Evolutionary conservation across 108 stramenopile species (phyloP), one percentile per base, ranked within the genome.

Genomic region (Pseudonitzschia multistriata): DNA sequence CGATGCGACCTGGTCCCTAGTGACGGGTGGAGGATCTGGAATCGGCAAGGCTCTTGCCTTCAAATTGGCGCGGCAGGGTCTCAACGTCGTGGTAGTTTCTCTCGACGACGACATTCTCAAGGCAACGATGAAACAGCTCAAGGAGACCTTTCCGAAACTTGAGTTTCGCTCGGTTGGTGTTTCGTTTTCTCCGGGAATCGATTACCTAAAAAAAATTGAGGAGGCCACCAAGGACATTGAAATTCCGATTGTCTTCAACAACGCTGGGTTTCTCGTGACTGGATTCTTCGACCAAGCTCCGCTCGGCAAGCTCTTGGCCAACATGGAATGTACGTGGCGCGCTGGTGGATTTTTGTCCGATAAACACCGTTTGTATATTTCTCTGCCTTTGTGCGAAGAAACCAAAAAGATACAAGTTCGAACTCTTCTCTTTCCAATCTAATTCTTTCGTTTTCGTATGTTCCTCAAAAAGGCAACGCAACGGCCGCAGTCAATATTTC

Each of bases 181-280:
- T 4, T 81, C 73, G 28, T 97, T 99, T 50, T 73, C 90, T 34
- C 96, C 96, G 7, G 93, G 92, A 29, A 83, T 85, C 35, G 86
- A 96, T 55, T 98, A 98, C 81, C 77, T 98, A 74, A 67, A 82
- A 27, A 57, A 79, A 40, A 98, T 98, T 65, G 68, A 74, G 14
- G 80, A 84, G 27, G 94, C 80, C 8, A 98, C 97, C 45, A 82
- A 91, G 53, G 97, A 97, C 70, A 89, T 97, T 42, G 78, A 83
- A 60, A 79, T 98, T 21, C 89, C 85, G 33, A 81, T 95, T 49
- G 68, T 99, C 15, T 99, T 99, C 81, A 97, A 96, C 85, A 99
- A 99, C 80, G 99, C 99, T 45, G 99, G 99, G 15, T 99, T 96
- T 81, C 93, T 99, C 57, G 95, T 98, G 11, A 99, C 98, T 0